Conservation (phyloP, 2,329 filamentous ascomycete species). For the Bimuria novae-zelandiae region DNA sequence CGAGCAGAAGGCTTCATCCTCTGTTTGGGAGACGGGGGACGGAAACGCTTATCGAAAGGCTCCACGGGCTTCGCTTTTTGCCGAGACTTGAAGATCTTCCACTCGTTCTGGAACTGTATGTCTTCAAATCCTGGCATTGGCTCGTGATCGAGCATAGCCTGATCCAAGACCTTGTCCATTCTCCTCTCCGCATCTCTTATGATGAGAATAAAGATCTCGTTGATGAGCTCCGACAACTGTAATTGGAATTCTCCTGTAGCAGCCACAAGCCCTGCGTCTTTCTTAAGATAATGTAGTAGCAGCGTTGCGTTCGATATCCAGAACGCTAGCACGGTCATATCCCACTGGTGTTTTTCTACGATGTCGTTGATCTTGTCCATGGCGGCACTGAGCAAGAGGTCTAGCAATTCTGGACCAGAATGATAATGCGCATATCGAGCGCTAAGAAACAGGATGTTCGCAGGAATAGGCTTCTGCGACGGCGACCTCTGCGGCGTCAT, state of each 20-base stretch:
- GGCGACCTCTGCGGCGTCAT: constrained; percentile 97
- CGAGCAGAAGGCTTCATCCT: constrained; percentile 89
- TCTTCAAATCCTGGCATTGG: constrained; percentile 97
- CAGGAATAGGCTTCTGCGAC: constrained; percentile 96
- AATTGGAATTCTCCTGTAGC: constrained; percentile 88
- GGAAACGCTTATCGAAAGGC: constrained; percentile 84
- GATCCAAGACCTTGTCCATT: constrained; percentile 93
- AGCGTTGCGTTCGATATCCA: constrained; percentile 98
- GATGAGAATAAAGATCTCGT: constrained; percentile 97
- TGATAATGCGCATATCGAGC: constrained; percentile 97
- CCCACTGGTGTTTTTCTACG: constrained; percentile 95
- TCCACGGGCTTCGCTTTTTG: constrained; percentile 83
- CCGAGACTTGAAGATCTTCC: constrained; percentile 95
- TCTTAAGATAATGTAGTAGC: constrained; percentile 94
- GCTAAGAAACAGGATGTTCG: constrained; percentile 94
- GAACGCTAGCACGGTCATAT: constrained; percentile 98
- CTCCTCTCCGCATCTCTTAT: constrained; percentile 93
- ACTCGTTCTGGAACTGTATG: constrained; percentile 96
- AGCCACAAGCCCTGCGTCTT: constrained; percentile 79
- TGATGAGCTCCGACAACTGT: constrained; percentile 91
- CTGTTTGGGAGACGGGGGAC: constrained; percentile 91
- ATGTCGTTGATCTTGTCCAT: constrained; percentile 97
- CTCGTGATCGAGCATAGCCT: constrained; percentile 95
- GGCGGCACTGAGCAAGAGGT: constrained; percentile 77
- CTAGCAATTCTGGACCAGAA: constrained; percentile 81